These are phyloP conservation scores for Aspergillus fumigatiaffinis DNA, from an alignment of 2,329 filamentous ascomycete species.

Conservation along the genomic window DNA sequence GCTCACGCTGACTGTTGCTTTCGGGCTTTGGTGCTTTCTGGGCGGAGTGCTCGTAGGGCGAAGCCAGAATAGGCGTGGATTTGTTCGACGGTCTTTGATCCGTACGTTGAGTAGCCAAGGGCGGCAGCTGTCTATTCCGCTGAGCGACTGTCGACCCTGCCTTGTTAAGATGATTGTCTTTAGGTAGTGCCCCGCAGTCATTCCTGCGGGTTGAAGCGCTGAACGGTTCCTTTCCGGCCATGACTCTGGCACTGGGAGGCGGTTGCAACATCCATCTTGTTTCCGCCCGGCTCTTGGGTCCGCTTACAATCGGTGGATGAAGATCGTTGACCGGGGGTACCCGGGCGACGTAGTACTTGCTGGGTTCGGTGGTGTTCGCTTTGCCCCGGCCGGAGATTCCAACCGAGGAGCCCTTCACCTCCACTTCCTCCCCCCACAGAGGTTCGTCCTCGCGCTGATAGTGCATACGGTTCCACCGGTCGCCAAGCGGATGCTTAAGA, in stretches of 20 bases:
- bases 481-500: slow-evolving; percentile 37
- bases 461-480: slow-evolving; percentile 71
- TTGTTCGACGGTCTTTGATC: slow-evolving; percentile 3
- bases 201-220: slow-evolving; percentile 20
- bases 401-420: slow-evolving; percentile 53
- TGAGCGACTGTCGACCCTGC: neutral
- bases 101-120: slow-evolving; percentile 7
- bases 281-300: slow-evolving; percentile 64
- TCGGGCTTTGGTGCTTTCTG: slow-evolving; percentile 2
- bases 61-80: slow-evolving; percentile 3
- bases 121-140: slow-evolving; percentile 10
- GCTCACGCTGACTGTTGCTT: neutral
- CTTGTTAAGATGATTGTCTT: slow-evolving; percentile 5
- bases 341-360: slow-evolving; percentile 57
- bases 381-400: slow-evolving; percentile 41
- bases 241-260: slow-evolving; percentile 81
- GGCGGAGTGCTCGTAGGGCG: neutral
- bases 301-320: slow-evolving; percentile 79
- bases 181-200: slow-evolving; percentile 10
- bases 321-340: slow-evolving; percentile 80
- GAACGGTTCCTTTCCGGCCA: slow-evolving; percentile 71
- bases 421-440: slow-evolving; percentile 66
- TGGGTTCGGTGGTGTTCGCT: slow-evolving; percentile 33
- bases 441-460: slow-evolving; percentile 88
- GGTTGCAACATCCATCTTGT: slow-evolving; percentile 91